Percentiles rank a stretch among this genome's conserved stretches.
Conservation (phyloP, 2,329 filamentous ascomycete genomes). For the Myrmaecium sp. region DNA sequence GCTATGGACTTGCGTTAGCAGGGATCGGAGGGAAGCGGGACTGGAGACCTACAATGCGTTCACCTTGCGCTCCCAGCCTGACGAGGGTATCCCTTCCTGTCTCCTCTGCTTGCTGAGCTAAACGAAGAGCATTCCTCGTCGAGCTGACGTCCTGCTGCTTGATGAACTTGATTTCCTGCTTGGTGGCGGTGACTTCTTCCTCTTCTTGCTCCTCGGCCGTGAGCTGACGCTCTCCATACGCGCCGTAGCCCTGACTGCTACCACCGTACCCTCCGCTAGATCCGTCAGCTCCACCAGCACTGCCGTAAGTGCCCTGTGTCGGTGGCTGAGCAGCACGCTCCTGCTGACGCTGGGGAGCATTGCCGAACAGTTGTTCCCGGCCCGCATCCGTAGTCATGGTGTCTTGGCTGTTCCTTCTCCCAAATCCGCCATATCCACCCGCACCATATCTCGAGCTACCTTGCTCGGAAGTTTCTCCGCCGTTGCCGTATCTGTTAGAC, state of each 20-base stretch:
- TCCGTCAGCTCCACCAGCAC: conserved; percentile 15
- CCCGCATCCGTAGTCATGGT: conserved; percentile 35
- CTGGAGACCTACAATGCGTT: conserved; percentile 36
- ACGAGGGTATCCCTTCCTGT: conserved; percentile 55
- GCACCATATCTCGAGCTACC: conserved; percentile 8
- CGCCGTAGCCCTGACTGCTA: conserved; percentile 21
- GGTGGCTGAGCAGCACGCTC: conserved; percentile 21
- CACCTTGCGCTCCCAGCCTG: conserved; percentile 60
- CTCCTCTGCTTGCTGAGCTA: conserved; percentile 52
- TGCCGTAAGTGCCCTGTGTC: conserved; percentile 13
- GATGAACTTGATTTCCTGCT: conserved; percentile 56
- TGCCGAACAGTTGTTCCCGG: conserved; percentile 48
- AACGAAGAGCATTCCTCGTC: conserved; percentile 50
- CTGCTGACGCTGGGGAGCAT: conserved; percentile 33
- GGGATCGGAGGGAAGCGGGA: neutral
- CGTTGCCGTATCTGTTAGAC: conserved; percentile 32
- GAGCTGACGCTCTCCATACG: conserved; percentile 55
- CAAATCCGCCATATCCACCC: conserved; percentile 26
- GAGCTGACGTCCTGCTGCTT: conserved; percentile 64
- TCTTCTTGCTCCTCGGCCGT: conserved; percentile 69
- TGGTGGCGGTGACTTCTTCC: conserved; percentile 53
- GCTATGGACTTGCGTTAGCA: too few species aligned
- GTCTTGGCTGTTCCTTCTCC: conserved; percentile 31
- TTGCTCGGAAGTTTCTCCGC: too few species aligned
- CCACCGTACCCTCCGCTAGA: conserved; percentile 10